Evolutionary conservation across 1,139 yeast genomes (phyloP), one percentile per base, ranked within the genome.

Genomic region (Debaryomyces singareniensis): DNA sequence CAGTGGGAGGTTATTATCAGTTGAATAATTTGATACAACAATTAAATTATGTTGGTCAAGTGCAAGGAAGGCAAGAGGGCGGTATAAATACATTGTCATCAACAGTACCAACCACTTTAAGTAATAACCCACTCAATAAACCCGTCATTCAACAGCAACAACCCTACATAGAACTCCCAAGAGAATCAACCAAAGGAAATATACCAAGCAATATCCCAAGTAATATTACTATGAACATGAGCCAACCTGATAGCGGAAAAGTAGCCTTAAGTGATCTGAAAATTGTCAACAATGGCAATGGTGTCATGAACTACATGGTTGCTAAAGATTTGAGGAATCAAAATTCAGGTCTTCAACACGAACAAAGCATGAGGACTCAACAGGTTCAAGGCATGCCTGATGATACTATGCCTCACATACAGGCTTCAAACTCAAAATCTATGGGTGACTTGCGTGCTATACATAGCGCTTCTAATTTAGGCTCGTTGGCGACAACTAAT

Each of bases 1-100:
- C 60, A 9, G 52, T 61, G 12, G 71, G 71, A 11, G 70, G 71
- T 1, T 56, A 40, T 33, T 61, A 61, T 11, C 56, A 54, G 22
- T 42, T 65, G 30, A 53, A 54, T 37, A 46, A 51, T 29, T 38
- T 64, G 4, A 37, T 65, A 13, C 58, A 55, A 28, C 66, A 54
- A 31, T 47, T 64, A 1, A 53, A 53, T 30, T 60, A 43, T 26
- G 49, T 53, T 5, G 50, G 58, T 0, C 55, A 46, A 26, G 35
- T 49, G 5, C 46, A 52, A 3, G 43, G 45, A 9, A 42, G 41
- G 21, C 37, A 35, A 7, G 49, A 39, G 25, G 35, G 37, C 9
- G 47, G 44, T 27, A 40, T 41, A 11, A 40, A 54, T 3, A 43
- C 58, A 5, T 51, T 57, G 20, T 61, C 65, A 11, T 54, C 55